Evolutionary conservation across 768 basidiomycete genomes (phyloP), one percentile per base, ranked within the genome.

Genomic region (Mycena alexandri): DNA sequence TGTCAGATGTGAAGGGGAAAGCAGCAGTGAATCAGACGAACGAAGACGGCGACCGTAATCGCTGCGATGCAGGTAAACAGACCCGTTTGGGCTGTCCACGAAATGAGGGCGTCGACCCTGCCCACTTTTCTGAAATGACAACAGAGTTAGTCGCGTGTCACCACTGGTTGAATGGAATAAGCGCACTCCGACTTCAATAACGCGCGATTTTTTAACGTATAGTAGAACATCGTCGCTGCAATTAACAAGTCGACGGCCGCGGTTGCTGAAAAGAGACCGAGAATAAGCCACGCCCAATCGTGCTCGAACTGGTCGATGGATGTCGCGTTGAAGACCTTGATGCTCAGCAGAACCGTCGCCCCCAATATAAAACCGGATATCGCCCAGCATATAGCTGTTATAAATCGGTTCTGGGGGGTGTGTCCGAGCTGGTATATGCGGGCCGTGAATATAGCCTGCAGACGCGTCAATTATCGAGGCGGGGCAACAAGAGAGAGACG

Each of bases 81-180:
- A 14, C 69, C 69, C 25, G 69, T 70, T 64, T 67, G 70, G 13
- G 65, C 59, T n/a, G 70, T 68, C 66, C 70, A 71, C 12, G 60
- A 58, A 19, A 61, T 58, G 43, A 71, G 24, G 1, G 46, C 43
- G 42, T 70, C 69, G 7, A 70, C 29, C n/a, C 33, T 59, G 9
- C 62, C 65, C 11, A 25, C 17, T 9, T 22, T 47, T 14, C 57
- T 65, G 24, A 11, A 50, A 2, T 12, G n/a, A 12, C 34, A 36
- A 12, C 11, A 10, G 51, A 48, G 16, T 65, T 19, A 61, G 34
- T 5, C 19, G 38, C 19, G 17, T 3, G 0, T 17, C 29, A 2
- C 13, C 22, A 64, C 13, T 29, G 21, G 25, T 2, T 17, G n/a
- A 51, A 9, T 19, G 53, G 17, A 22, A 22, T 5, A 12, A 29